Evolutionary conservation across 139 green algal species (phyloP), one percentile per base, ranked within the genome.

Genomic region (Closterium sp.): DNA sequence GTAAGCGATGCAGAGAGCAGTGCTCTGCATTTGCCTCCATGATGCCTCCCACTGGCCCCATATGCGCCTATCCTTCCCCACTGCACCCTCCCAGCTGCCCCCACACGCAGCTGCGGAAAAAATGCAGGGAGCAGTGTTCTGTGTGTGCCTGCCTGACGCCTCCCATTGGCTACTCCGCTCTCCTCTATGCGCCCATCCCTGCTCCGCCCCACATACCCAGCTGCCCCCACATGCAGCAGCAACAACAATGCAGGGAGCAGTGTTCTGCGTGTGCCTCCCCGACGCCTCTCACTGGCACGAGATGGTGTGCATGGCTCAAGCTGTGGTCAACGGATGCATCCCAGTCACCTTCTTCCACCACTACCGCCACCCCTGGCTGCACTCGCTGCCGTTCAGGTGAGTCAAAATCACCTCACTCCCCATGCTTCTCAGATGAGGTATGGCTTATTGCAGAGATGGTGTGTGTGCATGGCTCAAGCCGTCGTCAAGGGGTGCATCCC

Each of bases 271-370:
- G n/a, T n/a, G n/a, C n/a, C n/a, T n/a, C n/a, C n/a, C n/a, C n/a
- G n/a, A n/a, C n/a, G n/a, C n/a, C n/a, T n/a, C n/a, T n/a, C 84
- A 87, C 84, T 87, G 84, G 84, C 84, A 13, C 9, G 84, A 87
- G 84, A 87, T 87, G 13, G 84, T 87, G 84, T 87, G 84, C n/a
- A 30, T 87, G 84, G 84, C 84, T 29, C 84, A 30, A 32, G 84
- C 84, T 31, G 84, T 87, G n/a, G 11, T 29, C 27, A 29, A 32
- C 84, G 84, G 84, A 1, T 87, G 84, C 5, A 30, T 87, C n/a
- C 84, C 84, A 9, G 84, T 87, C 84, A 87, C 84, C 84, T 87
- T 87, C 84, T 87, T 87, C 84, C 84, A 87, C 19, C n/a, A 87
- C 84, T 30, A 87, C 84, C 84, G 9, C 13, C 84, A 87, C 84